Evolutionary conservation across 1,284 basidiomycete genomes (phyloP).

Genomic region (Flammula alnicola): DNA sequence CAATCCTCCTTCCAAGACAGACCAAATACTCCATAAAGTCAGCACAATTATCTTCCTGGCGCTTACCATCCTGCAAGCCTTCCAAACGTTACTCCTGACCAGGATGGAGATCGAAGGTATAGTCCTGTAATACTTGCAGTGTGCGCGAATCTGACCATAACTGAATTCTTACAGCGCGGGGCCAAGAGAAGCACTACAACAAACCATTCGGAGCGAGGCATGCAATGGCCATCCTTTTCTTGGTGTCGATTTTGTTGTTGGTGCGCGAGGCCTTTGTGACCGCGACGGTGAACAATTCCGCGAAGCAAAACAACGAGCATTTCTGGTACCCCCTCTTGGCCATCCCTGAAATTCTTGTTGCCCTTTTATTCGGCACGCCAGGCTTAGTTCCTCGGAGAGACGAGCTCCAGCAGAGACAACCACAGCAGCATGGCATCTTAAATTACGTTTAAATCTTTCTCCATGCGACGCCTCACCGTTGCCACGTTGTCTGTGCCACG

Average conservation of each 20-base stretch:
- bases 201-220: slow-evolving; percentile 33
- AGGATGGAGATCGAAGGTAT: slow-evolving; percentile 11
- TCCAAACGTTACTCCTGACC: slow-evolving; percentile 16
- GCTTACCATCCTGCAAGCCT: slow-evolving; percentile 18
- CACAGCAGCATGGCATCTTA: not conserved
- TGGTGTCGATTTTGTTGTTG: slow-evolving; percentile 42
- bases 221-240: slow-evolving; percentile 39
- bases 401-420: slow-evolving; percentile 7
- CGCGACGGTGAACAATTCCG: slow-evolving; percentile 34
- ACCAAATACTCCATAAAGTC: slow-evolving; percentile 10
- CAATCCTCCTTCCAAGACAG: not conserved
- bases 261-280: slow-evolving; percentile 44
- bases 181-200: slow-evolving; percentile 6
- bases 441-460: too few relatives aligned
- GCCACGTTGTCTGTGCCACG: too few relatives aligned
- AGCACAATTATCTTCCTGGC: slow-evolving; percentile 20
- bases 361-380: slow-evolving; percentile 41
- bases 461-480: too few relatives aligned
- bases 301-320: slow-evolving; percentile 40
- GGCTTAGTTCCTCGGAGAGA: slow-evolving; percentile 42
- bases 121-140: not conserved
- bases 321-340: slow-evolving; percentile 52
- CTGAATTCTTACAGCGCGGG: not conserved
- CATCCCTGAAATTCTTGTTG: slow-evolving; percentile 46
- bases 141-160: not conserved